These are phyloP conservation scores for Jasminum sambac DNA, from an alignment of 257 asterid genomes.

Conservation along the genomic window DNA sequence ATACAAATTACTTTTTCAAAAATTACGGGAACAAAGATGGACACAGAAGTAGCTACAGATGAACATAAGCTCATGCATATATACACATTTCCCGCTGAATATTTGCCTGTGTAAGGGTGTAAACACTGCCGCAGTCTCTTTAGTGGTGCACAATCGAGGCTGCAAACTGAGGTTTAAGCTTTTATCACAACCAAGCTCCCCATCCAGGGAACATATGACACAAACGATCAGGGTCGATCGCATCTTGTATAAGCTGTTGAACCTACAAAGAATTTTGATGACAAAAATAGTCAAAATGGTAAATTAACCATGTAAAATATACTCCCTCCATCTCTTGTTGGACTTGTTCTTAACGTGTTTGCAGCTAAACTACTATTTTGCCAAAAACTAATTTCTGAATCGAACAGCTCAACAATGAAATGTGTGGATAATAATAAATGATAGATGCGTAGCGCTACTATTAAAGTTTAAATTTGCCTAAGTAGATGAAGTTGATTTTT, in stretches of 20 bases:
- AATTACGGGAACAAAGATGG: background rate
- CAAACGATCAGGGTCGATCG: constrained; percentile 88
- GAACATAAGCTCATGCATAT: background rate
- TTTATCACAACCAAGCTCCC: constrained; percentile 89
- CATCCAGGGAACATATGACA: constrained; percentile 98
- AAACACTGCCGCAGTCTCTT: background rate
- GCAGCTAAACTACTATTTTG: too few species aligned
- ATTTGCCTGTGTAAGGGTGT: background rate
- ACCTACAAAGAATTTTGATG: constrained; percentile 47
- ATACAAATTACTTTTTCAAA: background rate
- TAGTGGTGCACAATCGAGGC: background rate
- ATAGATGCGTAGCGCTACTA: too few species aligned
- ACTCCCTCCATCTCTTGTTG: too few species aligned
- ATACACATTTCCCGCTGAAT: background rate
- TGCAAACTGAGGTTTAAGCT: constrained; percentile 17
- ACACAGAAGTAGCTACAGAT: background rate
- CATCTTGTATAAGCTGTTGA: constrained; percentile 94
- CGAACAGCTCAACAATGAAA: too few species aligned
- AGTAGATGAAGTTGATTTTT: too few species aligned
- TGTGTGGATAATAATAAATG: too few species aligned
- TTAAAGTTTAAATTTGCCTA: too few species aligned
- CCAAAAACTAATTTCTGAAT: too few species aligned
- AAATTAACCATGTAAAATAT: background rate
- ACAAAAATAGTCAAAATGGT: background rate
- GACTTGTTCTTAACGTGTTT: too few species aligned